These are phyloP conservation scores for Hypoxylon rubiginosum DNA, from an alignment of 2,329 filamentous ascomycete species.

Conservation along the genomic window DNA sequence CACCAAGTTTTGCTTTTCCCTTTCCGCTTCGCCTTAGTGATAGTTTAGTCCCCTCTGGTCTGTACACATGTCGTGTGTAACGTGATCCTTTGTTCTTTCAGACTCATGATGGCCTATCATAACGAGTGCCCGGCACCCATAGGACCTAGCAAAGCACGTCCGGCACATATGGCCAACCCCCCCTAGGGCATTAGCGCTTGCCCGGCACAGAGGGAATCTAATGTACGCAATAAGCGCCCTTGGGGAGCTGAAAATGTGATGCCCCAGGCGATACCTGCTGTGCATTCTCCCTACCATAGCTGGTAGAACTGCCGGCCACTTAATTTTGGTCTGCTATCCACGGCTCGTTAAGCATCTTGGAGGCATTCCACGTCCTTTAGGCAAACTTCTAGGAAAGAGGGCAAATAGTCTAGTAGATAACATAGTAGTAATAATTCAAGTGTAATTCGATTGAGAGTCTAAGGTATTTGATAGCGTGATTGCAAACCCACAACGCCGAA, in stretches of 20 bases:
- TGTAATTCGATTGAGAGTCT: neutral
- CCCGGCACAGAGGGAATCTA: neutral
- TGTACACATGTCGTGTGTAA: neutral
- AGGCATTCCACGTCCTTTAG: neutral
- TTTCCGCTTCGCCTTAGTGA: neutral
- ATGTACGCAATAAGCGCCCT: neutral
- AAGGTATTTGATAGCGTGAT: neutral
- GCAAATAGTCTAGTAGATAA: neutral
- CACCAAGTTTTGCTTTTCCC: neutral
- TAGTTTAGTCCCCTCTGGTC: neutral
- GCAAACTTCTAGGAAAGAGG: neutral
- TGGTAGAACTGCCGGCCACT: neutral
- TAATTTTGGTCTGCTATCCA: neutral
- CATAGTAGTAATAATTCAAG: neutral
- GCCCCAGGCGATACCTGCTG: neutral
- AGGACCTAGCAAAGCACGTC: neutral
- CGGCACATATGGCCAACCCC: neutral
- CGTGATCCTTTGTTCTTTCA: neutral
- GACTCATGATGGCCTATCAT: neutral
- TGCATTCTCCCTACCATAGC: neutral
- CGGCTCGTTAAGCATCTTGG: neutral
- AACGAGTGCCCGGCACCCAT: neutral
- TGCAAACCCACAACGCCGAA: slow-evolving; percentile 14
- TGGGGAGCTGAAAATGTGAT: neutral
- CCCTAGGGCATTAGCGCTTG: neutral